Evolutionary conservation across 805 yeast species (phyloP), one percentile per base, ranked within the genome.

Genomic region (Saccharomycopsis fodiens): DNA sequence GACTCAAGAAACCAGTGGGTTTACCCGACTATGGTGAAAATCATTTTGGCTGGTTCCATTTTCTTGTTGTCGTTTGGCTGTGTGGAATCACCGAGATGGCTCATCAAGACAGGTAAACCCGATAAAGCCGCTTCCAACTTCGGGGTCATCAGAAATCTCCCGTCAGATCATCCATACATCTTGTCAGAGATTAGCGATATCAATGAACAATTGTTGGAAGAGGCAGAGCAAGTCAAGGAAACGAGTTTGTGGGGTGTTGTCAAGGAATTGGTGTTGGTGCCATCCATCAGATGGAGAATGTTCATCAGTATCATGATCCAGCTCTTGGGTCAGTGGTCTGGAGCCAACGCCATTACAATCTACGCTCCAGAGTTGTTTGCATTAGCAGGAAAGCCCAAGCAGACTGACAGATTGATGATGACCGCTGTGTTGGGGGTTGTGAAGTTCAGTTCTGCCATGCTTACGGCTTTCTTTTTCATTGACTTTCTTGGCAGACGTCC

Each of bases 271-370:
- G 45, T 69, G 31, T 22, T 55, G 4, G 64, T 63, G 31, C 62
- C 57, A 44, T 68, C 76, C 4, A 62, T 72, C 45, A 59, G 72
- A 45, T 70, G 71, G 59, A 64, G 80, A 59, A 63, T 76, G 39
- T 52, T 61, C 5, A 51, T 75, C 32, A 70, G 75, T 37, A 46
- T 66, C 30, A 48, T 58, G 45, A 63, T 70, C 25, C 81, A 74
- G 57, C 35, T 74, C 12, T 61, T 76, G 34, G 73, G 72, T 31
- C 80, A 76, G 59, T 76, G 80, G 80, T 68, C 76, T n/a, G 79
- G 79, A 42, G 75, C 79, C 4, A 70, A 69, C 52, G 69, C 79
- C 5, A 61, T 77, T 38, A 76, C 81, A 2, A 73, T 75, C 41
- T 77, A 76, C 52, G 74, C 80, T 32, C 73, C 80, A 2, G 74